Evolutionary conservation across 306 rosid genomes (phyloP).

Genomic region (Prunus davidiana): DNA sequence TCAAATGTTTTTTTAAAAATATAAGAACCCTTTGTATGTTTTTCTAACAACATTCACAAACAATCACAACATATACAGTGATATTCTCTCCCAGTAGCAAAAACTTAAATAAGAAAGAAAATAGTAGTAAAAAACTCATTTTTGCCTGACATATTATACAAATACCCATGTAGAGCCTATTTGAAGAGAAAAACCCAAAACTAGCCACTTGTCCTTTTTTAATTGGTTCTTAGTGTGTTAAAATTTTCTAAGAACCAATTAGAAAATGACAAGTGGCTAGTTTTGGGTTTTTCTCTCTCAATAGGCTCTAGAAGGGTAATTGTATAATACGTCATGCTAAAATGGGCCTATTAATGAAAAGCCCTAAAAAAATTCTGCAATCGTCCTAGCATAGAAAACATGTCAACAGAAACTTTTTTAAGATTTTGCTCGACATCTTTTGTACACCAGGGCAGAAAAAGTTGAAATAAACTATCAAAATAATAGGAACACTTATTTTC

Average conservation of each 20-base stretch:
- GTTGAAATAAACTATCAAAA: neutral
- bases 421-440: neutral
- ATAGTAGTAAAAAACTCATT: neutral
- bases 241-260: too few relatives aligned
- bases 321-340: too few relatives aligned
- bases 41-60: neutral
- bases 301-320: too few relatives aligned
- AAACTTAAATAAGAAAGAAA: neutral
- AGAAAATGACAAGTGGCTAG: too few relatives aligned
- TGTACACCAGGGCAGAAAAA: neutral
- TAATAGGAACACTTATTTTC: neutral
- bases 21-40: neutral
- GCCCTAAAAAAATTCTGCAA: neutral
- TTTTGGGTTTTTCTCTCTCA: too few relatives aligned
- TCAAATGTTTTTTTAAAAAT: neutral
- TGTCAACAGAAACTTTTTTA: neutral
- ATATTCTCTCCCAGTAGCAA: constrained; percentile 1
- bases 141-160: too few relatives aligned
- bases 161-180: too few relatives aligned
- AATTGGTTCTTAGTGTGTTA: too few relatives aligned
- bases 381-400: neutral
- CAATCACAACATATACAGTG: neutral
- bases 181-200: too few relatives aligned
- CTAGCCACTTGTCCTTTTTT: too few relatives aligned
- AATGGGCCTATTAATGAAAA: too few relatives aligned